phyloP scores from a whole-genome alignment of 257 asterid species.

The Petunia secreta region DNA sequence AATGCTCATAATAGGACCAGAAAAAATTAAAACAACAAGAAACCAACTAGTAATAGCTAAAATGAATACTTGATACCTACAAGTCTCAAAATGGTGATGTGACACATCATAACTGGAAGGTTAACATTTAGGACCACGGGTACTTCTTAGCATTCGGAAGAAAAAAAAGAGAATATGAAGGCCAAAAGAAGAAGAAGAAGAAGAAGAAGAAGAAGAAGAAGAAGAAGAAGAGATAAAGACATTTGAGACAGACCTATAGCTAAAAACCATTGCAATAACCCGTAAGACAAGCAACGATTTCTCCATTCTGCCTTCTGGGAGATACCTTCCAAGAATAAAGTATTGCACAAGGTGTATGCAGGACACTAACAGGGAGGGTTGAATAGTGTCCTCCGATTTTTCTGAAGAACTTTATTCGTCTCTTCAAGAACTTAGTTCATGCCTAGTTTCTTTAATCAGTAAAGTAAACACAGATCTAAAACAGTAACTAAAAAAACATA shows the following conservation, averaged over 20 bases:
- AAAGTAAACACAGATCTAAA: too few relatives aligned
- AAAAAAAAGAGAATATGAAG: background rate
- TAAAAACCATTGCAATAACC: background rate
- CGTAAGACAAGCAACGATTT: background rate
- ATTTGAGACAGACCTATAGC: background rate
- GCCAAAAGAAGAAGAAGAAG: background rate
- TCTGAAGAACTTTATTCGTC: too few relatives aligned
- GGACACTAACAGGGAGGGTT: too few relatives aligned
- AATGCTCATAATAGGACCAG: slow-evolving; percentile 23
- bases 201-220: too few relatives aligned
- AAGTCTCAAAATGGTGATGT: slow-evolving; percentile 7
- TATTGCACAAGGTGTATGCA: too few relatives aligned
- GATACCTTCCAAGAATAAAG: background rate
- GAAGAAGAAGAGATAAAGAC: background rate
- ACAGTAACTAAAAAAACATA: too few relatives aligned
- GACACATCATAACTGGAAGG: background rate
- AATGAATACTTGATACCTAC: slow-evolving; percentile 16
- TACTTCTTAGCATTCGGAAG: background rate
- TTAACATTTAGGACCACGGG: background rate
- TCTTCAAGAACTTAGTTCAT: too few relatives aligned
- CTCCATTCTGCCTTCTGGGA: background rate
- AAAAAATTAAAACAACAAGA: background rate
- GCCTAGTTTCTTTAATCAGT: too few relatives aligned
- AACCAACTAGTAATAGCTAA: background rate
- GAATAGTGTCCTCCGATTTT: too few relatives aligned